Conservation (phyloP, 2,329 filamentous ascomycete genomes). For the Daldinia sp. region DNA sequence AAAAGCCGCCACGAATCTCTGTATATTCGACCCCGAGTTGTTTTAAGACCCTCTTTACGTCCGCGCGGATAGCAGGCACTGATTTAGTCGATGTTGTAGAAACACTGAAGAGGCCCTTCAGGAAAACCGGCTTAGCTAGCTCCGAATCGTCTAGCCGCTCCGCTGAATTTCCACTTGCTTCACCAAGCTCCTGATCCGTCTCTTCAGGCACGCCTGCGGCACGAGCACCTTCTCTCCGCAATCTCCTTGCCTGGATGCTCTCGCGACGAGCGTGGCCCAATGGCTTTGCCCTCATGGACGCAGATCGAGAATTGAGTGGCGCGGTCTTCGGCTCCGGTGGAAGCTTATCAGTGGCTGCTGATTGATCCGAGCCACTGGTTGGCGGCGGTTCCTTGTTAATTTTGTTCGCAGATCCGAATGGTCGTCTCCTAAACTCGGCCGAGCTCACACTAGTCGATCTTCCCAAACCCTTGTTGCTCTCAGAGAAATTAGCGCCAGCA, state of each 20-base stretch:
- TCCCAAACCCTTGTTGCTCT: slow-evolving; percentile 74
- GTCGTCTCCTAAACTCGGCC: slow-evolving; percentile 77
- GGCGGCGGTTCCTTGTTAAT: slow-evolving; percentile 71
- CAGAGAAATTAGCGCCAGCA: slow-evolving; percentile 62
- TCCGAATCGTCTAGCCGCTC: slow-evolving; percentile 74
- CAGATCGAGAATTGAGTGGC: slow-evolving; percentile 63
- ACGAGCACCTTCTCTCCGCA: slow-evolving; percentile 74
- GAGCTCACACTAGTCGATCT: slow-evolving; percentile 93
- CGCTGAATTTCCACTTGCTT: slow-evolving; percentile 66
- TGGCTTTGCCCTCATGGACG: slow-evolving; percentile 81
- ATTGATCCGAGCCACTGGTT: slow-evolving; percentile 83
- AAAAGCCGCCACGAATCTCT: slow-evolving; percentile 94
- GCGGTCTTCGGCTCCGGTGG: slow-evolving; percentile 61
- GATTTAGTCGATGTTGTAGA: slow-evolving; percentile 95
- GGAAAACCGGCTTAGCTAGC: slow-evolving; percentile 89
- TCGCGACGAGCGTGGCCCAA: slow-evolving; percentile 88
- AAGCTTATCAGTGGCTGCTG: slow-evolving; percentile 63
- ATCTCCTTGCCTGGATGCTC: slow-evolving; percentile 87
- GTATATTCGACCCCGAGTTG: slow-evolving; percentile 89
- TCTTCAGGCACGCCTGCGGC: slow-evolving; percentile 89
- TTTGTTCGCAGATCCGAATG: slow-evolving; percentile 54
- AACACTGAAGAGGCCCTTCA: slow-evolving; percentile 97
- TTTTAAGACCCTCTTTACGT: slow-evolving; percentile 89
- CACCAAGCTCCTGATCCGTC: slow-evolving; percentile 80
- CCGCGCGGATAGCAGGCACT: slow-evolving; percentile 81